Evolutionary conservation across 805 yeast species (phyloP), one percentile per base, ranked within the genome.

Genomic region (Yarrowia hollandica): DNA sequence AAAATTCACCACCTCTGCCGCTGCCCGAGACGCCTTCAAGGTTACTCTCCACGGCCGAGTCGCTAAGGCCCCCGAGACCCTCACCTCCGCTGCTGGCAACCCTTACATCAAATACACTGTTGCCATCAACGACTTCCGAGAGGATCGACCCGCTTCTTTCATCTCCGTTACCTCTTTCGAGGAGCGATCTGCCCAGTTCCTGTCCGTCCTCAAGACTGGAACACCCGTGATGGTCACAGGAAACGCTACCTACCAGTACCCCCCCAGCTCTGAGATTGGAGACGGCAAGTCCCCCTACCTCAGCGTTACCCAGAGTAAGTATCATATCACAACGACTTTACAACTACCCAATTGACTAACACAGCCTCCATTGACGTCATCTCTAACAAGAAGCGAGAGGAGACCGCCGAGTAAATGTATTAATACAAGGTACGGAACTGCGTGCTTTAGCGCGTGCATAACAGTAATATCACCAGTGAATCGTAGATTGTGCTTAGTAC

Each of bases 21-120:
- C 35, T 12, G 58, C 58, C 26, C 42, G 58, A 25, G 58, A 52
- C 21, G 35, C 44, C 44, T 52, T 52, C 58, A 52, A 52, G 58
- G 58, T 52, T 7, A 35, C 58, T 34, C 58, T 52, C 21, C 44
- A 35, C 34, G 58, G 58, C 44, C 58, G 58, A 35, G 10, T 52
- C 26, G 58, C 44, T 5, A 16, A 21, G 25, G 44, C 34, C 28
- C 34, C 58, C 19, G 58, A 52, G 44, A 25, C 58, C 33, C 21
- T 52, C 5, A 52, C 58, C 16, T 35, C 58, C 21, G 33, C 44
- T 8, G 19, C 35, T 16, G 58, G 58, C 25, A 18, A 16, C 44
- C 18, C 34, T 26, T 52, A 35, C 44, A 25, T 8, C 42, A 23
- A 21, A 14, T 52, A 52, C 58, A 35, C 58, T 12, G 35, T 52